phyloP scores from a whole-genome alignment of 441 rosid species.

The Erodium texanum region DNA sequence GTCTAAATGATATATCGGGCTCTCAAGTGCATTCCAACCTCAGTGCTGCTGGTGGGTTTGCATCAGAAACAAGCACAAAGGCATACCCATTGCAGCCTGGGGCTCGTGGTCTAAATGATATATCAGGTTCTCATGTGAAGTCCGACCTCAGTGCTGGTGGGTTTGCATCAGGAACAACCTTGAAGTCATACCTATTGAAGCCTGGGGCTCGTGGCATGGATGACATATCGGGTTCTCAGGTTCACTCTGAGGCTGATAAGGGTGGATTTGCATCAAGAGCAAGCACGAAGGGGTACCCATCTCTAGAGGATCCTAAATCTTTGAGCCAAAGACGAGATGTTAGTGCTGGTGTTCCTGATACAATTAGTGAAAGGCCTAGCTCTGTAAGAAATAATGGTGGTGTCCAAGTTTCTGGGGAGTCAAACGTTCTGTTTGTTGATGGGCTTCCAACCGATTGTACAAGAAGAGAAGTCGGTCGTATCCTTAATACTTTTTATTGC shows the following conservation, averaged over 20 bases:
- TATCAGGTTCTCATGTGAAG: neutral
- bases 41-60: no score
- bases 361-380: conserved; percentile 25
- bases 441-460: conserved; percentile 58
- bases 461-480: conserved; percentile 60
- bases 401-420: conserved; percentile 24
- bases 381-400: conserved; percentile 26
- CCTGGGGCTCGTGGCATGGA: neutral
- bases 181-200: neutral
- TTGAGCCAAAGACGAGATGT: conserved; percentile 24
- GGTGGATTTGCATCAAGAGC: conserved; percentile 16
- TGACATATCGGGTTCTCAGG: neutral
- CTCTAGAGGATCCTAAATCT: conserved; percentile 25
- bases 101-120: neutral
- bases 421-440: conserved; percentile 43
- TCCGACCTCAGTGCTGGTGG: conserved; percentile 24
- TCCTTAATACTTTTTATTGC: conserved; percentile 28
- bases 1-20: neutral
- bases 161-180: conserved; percentile 5
- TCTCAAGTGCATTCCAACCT: neutral
- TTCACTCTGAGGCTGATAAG: conserved; percentile 15
- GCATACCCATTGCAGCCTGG: conserved; percentile 1
- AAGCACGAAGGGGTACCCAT: conserved; percentile 5
- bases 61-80: neutral
- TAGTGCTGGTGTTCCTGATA: conserved; percentile 22